Evolutionary conservation across 1,139 yeast species (phyloP), one percentile per base, ranked within the genome.

Genomic region (Taphrina flavorubra): DNA sequence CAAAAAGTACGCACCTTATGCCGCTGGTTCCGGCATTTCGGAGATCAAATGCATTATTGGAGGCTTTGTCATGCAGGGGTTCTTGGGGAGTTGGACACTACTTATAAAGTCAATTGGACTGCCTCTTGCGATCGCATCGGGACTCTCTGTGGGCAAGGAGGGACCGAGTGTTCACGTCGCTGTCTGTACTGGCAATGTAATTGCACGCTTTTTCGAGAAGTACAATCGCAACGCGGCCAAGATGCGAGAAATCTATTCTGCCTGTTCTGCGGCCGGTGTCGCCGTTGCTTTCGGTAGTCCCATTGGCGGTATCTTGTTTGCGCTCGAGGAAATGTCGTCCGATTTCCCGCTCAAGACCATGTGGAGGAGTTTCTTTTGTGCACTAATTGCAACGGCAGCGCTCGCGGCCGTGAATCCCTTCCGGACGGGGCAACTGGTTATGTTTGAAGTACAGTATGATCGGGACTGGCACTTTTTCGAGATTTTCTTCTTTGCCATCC

Each of bases 21-120:
- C 99, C 0, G 96, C 99, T 0, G 99, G 99, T 0, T 90, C 97
- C 1, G 99, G 99, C 0, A 95, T 95, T 62, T 89, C 97, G 5
- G 99, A 95, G 77, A 94, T 95, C 77, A 95, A 95, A 78, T 90
- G 96, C 76, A 92, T 95, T 72, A 92, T 94, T 1, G 88, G 96
- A 0, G 99, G 99, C 0, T 95, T 92, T 76, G 86, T 85, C 31
- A 84, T 90, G 82, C 84, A 86, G 46, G 92, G 90, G 5, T 95
- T 92, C 74, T 81, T 94, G 68, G 90, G 88, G 25, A 83, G 87
- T 78, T 81, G 84, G 77, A 92, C 97, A 0, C 80, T 94, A 40
- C 74, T 85, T 0, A 86, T 92, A 68, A 95, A 95, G 74, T 84
- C 92, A 68, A 77, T 91, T 6, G 90, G 96, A 0, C 80, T 95